phyloP scores from a whole-genome alignment of 2,329 filamentous ascomycete species.

The Colletotrichum viniferum region DNA sequence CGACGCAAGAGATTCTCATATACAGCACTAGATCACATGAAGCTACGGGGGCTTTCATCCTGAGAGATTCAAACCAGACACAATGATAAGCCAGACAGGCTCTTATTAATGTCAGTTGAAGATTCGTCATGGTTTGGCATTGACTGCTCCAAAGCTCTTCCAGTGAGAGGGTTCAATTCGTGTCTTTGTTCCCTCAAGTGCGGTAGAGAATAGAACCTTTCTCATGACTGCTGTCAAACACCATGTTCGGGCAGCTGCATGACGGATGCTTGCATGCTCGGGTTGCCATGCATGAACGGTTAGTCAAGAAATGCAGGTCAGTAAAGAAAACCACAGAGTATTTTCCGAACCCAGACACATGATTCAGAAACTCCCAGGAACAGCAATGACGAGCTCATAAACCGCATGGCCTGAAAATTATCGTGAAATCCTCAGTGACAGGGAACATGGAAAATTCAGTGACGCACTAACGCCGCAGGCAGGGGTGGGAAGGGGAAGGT shows the following conservation, averaged over 20 bases:
- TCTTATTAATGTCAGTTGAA: too few relatives aligned
- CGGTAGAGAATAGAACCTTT: too few relatives aligned
- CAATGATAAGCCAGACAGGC: too few relatives aligned
- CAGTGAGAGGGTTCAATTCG: too few relatives aligned
- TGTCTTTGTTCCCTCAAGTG: too few relatives aligned
- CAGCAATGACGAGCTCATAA: background rate
- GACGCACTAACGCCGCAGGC: background rate
- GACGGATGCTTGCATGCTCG: background rate
- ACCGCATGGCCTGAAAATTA: slow-evolving; percentile 1
- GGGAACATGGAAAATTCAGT: slow-evolving; percentile 2
- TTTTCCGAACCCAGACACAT: background rate
- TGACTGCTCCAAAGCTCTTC: rapidly evolving
- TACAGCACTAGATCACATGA: too few relatives aligned
- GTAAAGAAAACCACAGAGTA: background rate
- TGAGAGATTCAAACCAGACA: too few relatives aligned
- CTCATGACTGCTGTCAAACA: background rate
- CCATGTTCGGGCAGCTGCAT: background rate
- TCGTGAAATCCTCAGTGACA: background rate
- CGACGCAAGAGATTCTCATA: too few relatives aligned
- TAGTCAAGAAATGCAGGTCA: background rate
- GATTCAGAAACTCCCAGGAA: background rate
- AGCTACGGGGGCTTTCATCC: too few relatives aligned
- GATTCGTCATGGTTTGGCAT: background rate
- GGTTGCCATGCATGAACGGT: background rate
- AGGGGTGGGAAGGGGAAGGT: background rate